A percentile compares a stretch with the other conserved stretches of the same genome.
Conservation (phyloP, 2,329 filamentous ascomycete genomes). For the Aspergillus felis region DNA sequence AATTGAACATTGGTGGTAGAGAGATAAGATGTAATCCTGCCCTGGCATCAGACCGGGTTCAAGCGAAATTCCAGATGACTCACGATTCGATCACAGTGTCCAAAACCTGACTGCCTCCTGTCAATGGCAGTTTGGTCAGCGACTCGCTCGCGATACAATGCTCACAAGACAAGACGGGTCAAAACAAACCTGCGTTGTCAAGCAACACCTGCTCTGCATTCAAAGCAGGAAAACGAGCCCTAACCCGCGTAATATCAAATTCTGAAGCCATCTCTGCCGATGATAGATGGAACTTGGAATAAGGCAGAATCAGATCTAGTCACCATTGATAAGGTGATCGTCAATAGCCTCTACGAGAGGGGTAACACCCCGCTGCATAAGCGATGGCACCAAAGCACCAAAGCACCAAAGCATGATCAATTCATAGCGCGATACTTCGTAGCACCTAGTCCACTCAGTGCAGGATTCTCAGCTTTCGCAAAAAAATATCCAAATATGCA, state of each 20-base stretch:
- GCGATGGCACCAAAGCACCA: neutral
- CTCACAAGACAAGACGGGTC: neutral
- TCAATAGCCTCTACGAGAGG: neutral
- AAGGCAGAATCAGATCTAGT: neutral
- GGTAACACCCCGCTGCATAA: neutral
- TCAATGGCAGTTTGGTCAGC: too few relatives aligned
- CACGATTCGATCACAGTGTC: constrained; percentile 64
- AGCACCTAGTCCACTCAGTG: neutral
- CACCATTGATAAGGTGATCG: neutral
- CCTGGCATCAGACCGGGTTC: neutral
- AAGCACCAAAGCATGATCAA: neutral
- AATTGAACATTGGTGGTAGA: constrained; percentile 69
- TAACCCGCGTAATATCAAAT: constrained; percentile 55
- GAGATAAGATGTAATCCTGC: constrained; percentile 63
- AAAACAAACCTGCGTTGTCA: constrained; percentile 56
- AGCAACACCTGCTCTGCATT: constrained; percentile 65
- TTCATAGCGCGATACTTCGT: neutral
- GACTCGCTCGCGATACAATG: neutral
- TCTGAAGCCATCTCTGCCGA: constrained; percentile 20
- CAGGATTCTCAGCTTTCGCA: neutral
- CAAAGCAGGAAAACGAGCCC: constrained; percentile 65
- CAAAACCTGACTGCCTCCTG: constrained; percentile 67
- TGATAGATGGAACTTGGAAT: neutral
- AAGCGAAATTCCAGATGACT: constrained; percentile 20
- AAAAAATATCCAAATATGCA: neutral